phyloP scores from a whole-genome alignment of 2,329 filamentous ascomycete genomes.

The Lecanicillium sp. region DNA sequence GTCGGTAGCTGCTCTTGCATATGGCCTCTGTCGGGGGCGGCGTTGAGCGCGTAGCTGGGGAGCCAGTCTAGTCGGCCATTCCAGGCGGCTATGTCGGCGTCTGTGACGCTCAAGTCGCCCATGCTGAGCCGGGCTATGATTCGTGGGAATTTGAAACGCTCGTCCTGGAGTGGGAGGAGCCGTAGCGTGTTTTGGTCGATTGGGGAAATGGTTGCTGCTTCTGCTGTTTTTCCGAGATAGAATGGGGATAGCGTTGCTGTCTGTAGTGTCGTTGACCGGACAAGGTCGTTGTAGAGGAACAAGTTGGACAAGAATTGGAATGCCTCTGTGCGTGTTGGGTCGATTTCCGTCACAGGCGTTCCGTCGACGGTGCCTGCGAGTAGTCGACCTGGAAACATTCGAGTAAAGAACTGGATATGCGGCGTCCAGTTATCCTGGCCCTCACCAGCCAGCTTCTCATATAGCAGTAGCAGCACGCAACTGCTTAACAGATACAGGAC shows the following conservation, averaged over 20 bases:
- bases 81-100: constrained; percentile 11
- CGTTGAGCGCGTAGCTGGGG: constrained; percentile 11
- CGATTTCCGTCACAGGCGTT: neutral
- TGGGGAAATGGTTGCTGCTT: too few relatives aligned
- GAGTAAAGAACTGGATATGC: constrained; percentile 10
- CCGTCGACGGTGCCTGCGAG: neutral
- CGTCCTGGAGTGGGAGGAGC: neutral
- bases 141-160: constrained; percentile 10
- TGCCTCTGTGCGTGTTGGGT: neutral
- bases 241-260: constrained; percentile 11
- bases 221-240: constrained; percentile 6
- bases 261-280: constrained; percentile 10
- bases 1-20: constrained; percentile 1
- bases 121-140: constrained; percentile 11
- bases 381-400: constrained; percentile 3
- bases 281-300: constrained; percentile 14
- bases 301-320: constrained; percentile 12
- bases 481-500: constrained; percentile 9
- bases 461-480: constrained; percentile 11
- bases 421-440: constrained; percentile 7
- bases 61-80: constrained; percentile 13
- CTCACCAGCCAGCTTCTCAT: constrained; percentile 13
- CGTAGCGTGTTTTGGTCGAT: too few relatives aligned
- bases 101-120: constrained; percentile 9
- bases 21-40: neutral